Evolutionary conservation across 2,329 filamentous ascomycete species (phyloP), one percentile per base, ranked within the genome.

Genomic region (Ascochyta koolunga): DNA sequence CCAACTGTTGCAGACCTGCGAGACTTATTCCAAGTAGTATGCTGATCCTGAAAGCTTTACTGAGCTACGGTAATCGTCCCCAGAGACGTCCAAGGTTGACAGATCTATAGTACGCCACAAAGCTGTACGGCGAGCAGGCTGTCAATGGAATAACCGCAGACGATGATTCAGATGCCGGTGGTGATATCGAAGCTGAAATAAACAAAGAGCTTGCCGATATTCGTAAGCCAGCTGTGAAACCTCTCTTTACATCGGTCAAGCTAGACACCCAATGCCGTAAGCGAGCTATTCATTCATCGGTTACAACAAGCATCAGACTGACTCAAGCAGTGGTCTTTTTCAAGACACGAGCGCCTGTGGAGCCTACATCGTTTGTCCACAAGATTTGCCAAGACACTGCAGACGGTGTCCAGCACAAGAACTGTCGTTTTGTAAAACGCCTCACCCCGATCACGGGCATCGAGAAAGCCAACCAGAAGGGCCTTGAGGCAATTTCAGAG

Each of bases 101-200:
- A 15, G 8, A n/a, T n/a, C 64, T 88, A 82, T 67, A 91, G 85
- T 90, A 90, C 66, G 87, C 84, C 19, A 82, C 88, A 61, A 82
- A 80, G 56, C 58, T 81, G n/a, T 81, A 81, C 57, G 73, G 69
- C 66, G 73, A 50, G 66, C 65, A 53, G 64, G 70, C 44, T 25
- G 69, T 72, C 10, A 73, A 65, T 10, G 76, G 66, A 2, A 76
- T 74, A 3, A 78, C 78, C 16, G 80, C 80, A 42, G 69, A 67
- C 18, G 66, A 63, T 16, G 69, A 69, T 19, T 69, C 69, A 22
- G 64, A 69, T 36, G 67, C 67, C 10, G 70, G 64, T 15, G 71
- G 62, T 50, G 89, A 91, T 63, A 91, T 95, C 62, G 90, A 92
- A 68, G 81, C 84, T 5, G 83, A 86, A 24, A 90, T 95, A 62